Conservation (phyloP, 73 alveolate genomes). For the Paramecium sexaurelia region DNA sequence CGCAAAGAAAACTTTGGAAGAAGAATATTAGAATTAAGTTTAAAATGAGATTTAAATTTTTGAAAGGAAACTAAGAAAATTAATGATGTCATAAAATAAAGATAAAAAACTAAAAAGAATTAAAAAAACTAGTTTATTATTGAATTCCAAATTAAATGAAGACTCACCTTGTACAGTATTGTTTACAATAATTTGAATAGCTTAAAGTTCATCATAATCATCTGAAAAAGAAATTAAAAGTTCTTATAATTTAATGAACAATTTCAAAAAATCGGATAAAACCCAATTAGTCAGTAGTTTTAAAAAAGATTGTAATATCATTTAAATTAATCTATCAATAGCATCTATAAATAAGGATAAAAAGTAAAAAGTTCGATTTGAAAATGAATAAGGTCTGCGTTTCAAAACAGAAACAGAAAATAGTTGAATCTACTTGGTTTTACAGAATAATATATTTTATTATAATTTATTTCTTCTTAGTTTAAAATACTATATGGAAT, state of each 20-base stretch:
- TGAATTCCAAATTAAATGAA: background rate
- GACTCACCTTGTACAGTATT: constrained; percentile 28
- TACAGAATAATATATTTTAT: background rate
- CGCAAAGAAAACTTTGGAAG: background rate
- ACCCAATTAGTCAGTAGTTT: constrained; percentile 31
- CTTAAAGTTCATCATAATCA: constrained; percentile 25
- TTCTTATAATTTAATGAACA: background rate
- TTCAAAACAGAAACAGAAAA: constrained; percentile 45
- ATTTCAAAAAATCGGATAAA: background rate
- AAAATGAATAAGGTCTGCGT: background rate
- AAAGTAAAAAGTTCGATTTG: constrained; percentile 31
- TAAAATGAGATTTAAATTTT: background rate
- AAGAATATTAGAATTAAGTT: background rate
- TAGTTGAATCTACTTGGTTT: background rate
- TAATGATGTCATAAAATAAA: constrained; percentile 8
- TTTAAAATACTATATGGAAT: background rate
- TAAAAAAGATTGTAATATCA: constrained; percentile 41
- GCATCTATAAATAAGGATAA: constrained; percentile 28
- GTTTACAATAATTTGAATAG: constrained; percentile 11
- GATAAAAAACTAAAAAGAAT: background rate
- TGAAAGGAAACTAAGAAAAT: constrained; percentile 17
- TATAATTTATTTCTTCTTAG: background rate
- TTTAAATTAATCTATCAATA: background rate
- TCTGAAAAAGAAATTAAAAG: background rate
- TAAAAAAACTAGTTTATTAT: background rate